Conservation (phyloP, 2,329 filamentous ascomycete species). For the Apiospora phragmitis region DNA sequence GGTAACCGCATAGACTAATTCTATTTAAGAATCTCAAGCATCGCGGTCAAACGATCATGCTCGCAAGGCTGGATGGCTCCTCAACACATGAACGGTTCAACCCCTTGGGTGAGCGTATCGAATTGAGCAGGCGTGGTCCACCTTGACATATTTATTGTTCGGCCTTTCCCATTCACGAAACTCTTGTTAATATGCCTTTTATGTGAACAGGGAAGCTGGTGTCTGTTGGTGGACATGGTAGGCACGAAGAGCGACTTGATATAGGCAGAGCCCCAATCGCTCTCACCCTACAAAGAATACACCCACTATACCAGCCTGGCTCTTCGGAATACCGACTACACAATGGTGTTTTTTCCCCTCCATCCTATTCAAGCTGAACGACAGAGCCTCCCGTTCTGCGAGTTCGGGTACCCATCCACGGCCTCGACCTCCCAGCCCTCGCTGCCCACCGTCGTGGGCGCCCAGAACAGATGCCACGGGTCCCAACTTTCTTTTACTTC, state of each 20-base stretch:
- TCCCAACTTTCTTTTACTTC: slow-evolving; percentile 51
- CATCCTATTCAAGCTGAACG: slow-evolving; percentile 10
- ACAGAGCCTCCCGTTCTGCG: slow-evolving; percentile 39
- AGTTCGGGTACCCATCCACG: slow-evolving; percentile 30
- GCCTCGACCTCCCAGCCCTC: slow-evolving; percentile 45
- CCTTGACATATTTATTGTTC: not conserved
- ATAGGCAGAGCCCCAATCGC: not conserved
- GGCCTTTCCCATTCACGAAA: not conserved
- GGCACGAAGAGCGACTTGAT: not conserved
- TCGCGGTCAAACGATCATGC: not conserved
- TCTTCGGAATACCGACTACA: not conserved
- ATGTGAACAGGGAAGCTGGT: not conserved
- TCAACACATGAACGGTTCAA: not conserved
- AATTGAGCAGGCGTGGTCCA: not conserved
- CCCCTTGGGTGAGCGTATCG: not conserved
- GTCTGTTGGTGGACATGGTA: not conserved
- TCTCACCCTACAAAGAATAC: no score
- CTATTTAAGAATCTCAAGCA: slow-evolving; percentile 13
- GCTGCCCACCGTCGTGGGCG: slow-evolving; percentile 46
- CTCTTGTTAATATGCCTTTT: not conserved
- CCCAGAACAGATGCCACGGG: slow-evolving; percentile 40
- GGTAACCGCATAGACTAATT: slow-evolving; percentile 15
- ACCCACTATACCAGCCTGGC: not conserved
- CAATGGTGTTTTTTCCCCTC: not conserved
- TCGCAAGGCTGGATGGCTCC: not conserved